Evolutionary conservation across 371 early-diverging fungal species (phyloP), one percentile per base, ranked within the genome.

Genomic region (Rhizopus delemar): DNA sequence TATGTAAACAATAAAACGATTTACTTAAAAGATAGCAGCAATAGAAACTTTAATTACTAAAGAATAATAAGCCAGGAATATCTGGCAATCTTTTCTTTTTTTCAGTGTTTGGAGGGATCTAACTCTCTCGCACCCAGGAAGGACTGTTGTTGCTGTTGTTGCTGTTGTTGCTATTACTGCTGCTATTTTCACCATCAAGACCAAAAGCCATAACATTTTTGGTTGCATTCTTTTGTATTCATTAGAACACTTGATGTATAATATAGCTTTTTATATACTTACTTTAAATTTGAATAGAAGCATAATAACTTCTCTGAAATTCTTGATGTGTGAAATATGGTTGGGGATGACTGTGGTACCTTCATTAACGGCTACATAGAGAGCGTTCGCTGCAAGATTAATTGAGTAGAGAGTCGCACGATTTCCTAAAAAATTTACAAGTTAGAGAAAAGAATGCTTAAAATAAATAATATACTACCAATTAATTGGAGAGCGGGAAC

Each of bases 391-490:
- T 46, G 15, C 28, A 15, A 46, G 28, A 46, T 15, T 0, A 15
- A 46, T 28, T 22, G 46, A 46, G 16, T 22, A 46, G 46, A 46
- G 46, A 4, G 28, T 8, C 22, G 28, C 28, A 8, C 28, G 15
- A 7, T 46, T 46, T 15, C 46, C 46, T 46, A 16, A 16, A 46
- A 22, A 46, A 46, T 16, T 36, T 16, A 16, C n/a, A 46, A 46
- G 46, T 46, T 46, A 46, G 46, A 46, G 46, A 46, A 46, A 46
- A 45, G n/a, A 46, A 46, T 22, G 22, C 16, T 46, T 15, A 15
- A 46, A 15, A 46, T 28, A 28, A 16, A 46, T 46, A 28, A 46
- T 46, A 22, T 28, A 46, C 28, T 46, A 46, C 46, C 46, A 46
- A 46, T 16, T 22, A 46, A 22, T 16, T 46, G 46, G 15, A 46